Evolutionary conservation across 2,329 filamentous ascomycete species (phyloP), one percentile per base, ranked within the genome.

Genomic region (Onygena corvina): DNA sequence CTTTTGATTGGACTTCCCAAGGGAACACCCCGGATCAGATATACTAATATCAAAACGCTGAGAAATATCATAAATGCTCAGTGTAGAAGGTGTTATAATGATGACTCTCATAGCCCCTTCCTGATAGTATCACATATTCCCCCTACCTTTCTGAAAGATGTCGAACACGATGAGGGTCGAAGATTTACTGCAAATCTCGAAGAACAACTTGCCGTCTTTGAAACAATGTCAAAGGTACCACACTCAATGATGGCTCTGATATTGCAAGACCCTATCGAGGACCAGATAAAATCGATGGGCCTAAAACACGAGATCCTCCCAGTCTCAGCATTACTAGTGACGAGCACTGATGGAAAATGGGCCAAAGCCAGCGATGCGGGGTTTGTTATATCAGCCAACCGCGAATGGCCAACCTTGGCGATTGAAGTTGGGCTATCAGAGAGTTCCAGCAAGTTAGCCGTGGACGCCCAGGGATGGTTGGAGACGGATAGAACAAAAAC

Each of bases 401-500:
- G 16, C 16, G 8, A 46, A 46, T 42, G 33, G 47, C 47, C 47
- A 8, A 49, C 20, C 1, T 8, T 49, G 4, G 34, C 36, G 2
- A 14, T 42, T 1, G 47, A 49, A 34, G 21, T 42, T 9, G 47
- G 47, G 9, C 16, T 38, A 2, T 38, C 23, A 2, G 47, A 49
- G 16, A 42, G 8, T 7, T 20, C 16, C 16, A 49, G 30, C 34
- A 49, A 49, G 20, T 23, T 49, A 3, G 47, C 47, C 8, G 30
- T 49, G 16, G 47, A 49, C 21, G 47, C 47, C 2, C 33, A 49
- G 25, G 20, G 47, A 14, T 49, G 47, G 47, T 21, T 49, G 3
- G 47, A 49, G 31, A n/a, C 16, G n/a, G 36, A 42, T 11, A 21
- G 18, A 14, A 42, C 47, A 4, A 6, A 23, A 4, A 33, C 27